These are phyloP conservation scores for Arabidopsis hybrid DNA, from an alignment of 441 rosid species.

Conservation along the genomic window DNA sequence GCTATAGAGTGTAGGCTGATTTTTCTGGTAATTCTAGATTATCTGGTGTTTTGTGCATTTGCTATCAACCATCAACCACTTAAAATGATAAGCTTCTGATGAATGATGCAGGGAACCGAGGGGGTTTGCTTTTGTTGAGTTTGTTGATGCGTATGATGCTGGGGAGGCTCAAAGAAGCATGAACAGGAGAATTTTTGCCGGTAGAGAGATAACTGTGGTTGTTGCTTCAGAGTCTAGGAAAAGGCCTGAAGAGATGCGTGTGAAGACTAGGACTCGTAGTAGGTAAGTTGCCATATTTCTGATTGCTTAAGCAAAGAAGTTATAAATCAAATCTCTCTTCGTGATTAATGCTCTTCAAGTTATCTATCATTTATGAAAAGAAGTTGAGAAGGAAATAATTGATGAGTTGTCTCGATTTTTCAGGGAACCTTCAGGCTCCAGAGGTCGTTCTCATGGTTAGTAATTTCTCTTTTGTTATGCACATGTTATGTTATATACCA, in stretches of 20 bases:
- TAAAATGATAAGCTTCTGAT: constrained; percentile 36
- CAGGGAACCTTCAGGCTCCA: constrained; percentile 78
- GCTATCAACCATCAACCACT: constrained; percentile 17
- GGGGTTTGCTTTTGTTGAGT: constrained; percentile 98
- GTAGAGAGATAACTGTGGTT: constrained; percentile 92
- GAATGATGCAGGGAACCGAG: constrained; percentile 77
- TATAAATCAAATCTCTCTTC: not conserved
- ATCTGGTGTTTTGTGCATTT: constrained; percentile 25
- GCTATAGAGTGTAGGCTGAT: constrained; percentile 45
- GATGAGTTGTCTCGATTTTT: constrained; percentile 35
- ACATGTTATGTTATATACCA: not conserved
- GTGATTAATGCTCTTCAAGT: not conserved
- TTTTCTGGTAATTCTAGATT: constrained; percentile 36
- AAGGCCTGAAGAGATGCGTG: constrained; percentile 99
- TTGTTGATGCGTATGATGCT: constrained; percentile 90
- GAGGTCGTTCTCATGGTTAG: constrained; percentile 78
- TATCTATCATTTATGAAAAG: not conserved
- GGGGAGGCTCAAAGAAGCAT: constrained; percentile 88
- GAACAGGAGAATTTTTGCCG: constrained; percentile 88
- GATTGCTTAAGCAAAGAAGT: constrained; percentile 4
- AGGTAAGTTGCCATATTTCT: constrained; percentile 54
- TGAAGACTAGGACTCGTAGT: constrained; percentile 54
- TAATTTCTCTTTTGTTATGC: not conserved
- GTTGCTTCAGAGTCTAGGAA: constrained; percentile 93
- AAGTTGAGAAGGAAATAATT: constrained; percentile 7